Evolutionary conservation across 2,329 filamentous ascomycete species (phyloP), one percentile per base, ranked within the genome.

Genomic region (Diaporthe ampelina): DNA sequence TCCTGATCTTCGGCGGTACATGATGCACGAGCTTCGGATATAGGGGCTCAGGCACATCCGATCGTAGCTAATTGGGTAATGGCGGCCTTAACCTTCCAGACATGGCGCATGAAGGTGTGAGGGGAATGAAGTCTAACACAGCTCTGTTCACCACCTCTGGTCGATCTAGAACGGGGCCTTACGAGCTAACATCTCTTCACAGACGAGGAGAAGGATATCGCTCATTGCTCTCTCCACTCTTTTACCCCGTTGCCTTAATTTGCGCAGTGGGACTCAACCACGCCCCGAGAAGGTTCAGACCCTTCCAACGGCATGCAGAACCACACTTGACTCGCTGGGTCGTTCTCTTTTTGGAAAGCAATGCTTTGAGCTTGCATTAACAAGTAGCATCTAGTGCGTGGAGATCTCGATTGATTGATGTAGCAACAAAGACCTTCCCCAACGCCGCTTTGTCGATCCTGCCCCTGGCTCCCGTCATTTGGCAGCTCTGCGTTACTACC

Each of bases 11-110:
- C 11, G 43, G 13, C n/a, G 43, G 10, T 37, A 8, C 13, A 4
- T 19, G 32, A 68, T 54, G 48, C 63, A 48, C 63, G 48, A 54
- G 48, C 63, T 68, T 68, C 45, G 63, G 48, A 68, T 37, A 68
- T 54, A 54, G 8, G 29, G 45, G 63, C 32, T 68, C 63, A 68
- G 45, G 37, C 48, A 54, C 5, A 0, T 40, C 63, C 48, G 63
- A 54, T 68, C 48, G 63, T 50, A 68, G 26, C 15, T 50, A 54
- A 68, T 68, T 68, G 10, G 52, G 63, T 68, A 68, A 68, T 68
- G 48, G 63, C 32, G 63, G 21, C 63, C 48, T 40, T 5, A 68
- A 68, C 48, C 15, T 68, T 68, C 32, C 17, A 37, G 13, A 17
- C 29, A 68, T 68, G n/a, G 63, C 48, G 63, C 63, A 68, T 68